Base-by-base conservation (phyloP, 2,329 filamentous ascomycete species). In the Alternaria consortialis region DNA sequence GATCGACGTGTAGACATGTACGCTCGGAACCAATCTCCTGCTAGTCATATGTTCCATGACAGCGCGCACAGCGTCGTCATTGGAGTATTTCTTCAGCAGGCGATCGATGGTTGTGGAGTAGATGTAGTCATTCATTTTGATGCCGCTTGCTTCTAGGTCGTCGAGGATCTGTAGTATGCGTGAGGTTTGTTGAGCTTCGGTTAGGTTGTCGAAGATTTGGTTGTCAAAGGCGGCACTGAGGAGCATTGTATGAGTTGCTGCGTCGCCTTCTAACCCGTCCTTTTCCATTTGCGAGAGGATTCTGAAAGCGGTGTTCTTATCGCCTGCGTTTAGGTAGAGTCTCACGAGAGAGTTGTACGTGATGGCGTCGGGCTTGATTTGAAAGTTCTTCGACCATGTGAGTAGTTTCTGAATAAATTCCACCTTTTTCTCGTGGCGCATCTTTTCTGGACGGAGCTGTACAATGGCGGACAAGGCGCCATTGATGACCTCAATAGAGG, bases 1-100 rank as follows among this genome's bases (percentile, higher is more conserved):
- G 20, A 95, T 84, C 70, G 90, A 91, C 25, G 91, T 94, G 80
- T 91, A 91, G 71, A 93, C 91, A 68, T 92, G 85, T 1, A 87
- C 78, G 4, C 86, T 86, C 2, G 87, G 83, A 48, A 83, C 74
- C 43, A 90, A 71, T 20, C 84, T 84, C 25, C 82, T 79, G 6
- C 71, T 67, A 52, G 80, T 79, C 84, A 95, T 90, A 74, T 90
- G 86, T 1, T 81, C 77, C 43, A 93, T 82, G 7, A 94, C 83
- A 2, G 83, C 83, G 44, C 85, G 83, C 13, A 91, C 84, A 56
- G 87, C 86, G 2, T 66, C 32, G 47, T 80, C 62, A 65, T 85
- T 85, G 29, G 74, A 67, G 56, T 81, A 77, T 42, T 66, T 76
- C 70, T 79, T 83, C 65, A 91, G 80, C 11, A 92, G 80, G 17